Evolutionary conservation across 176 grass and related monocot genomes (phyloP), one percentile per base, ranked within the genome.

Genomic region (Zea luxurians): DNA sequence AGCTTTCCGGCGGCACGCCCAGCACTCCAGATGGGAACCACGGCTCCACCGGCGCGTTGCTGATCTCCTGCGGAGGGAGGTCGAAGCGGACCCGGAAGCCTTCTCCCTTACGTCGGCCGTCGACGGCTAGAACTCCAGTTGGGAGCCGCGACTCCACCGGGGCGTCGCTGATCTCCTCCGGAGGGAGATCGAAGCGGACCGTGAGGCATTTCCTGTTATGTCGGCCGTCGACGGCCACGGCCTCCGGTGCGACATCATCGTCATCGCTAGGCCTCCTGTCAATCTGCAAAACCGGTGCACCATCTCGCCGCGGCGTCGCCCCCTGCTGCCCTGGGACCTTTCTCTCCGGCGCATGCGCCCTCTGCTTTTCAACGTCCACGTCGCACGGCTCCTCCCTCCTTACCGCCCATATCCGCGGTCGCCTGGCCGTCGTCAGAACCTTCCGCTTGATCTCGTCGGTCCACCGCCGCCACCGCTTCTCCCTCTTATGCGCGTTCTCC

Each of bases 11-110:
- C 16, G 50, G 71, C 37, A 42, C 1, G 37, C 71, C 71, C 36
- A 74, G 37, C 37, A 55, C 16, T 74, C 71, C 71, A 7, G 9
- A 20, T 4, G 71, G 71, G 50, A 74, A 74, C 37, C 4, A 18
- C 66, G 66, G 43, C 43, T 69, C 10, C n/a, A 48, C 18, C 44
- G 43, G 43, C 4, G 43, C 66, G n/a, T n/a, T 40, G 44, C 4
- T 48, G 16, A 7, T 18, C 16, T 68, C 65, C 55, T 58, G 15
- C 10, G 7, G 6, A 18, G 53, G 42, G 66, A 48, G 10, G 10
- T 21, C 44, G 43, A 27, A 46, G 10, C 43, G 66, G 66, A 69
- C 66, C 44, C 43, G 47, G 18, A 69, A 43, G 18, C 66, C 43
- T 18, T 48, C 48, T 44, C 43, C 7, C 16, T 21, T 10, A 41